Base-by-base conservation (phyloP, 495 filamentous ascomycete species). In the Penicillium waksmanii region DNA sequence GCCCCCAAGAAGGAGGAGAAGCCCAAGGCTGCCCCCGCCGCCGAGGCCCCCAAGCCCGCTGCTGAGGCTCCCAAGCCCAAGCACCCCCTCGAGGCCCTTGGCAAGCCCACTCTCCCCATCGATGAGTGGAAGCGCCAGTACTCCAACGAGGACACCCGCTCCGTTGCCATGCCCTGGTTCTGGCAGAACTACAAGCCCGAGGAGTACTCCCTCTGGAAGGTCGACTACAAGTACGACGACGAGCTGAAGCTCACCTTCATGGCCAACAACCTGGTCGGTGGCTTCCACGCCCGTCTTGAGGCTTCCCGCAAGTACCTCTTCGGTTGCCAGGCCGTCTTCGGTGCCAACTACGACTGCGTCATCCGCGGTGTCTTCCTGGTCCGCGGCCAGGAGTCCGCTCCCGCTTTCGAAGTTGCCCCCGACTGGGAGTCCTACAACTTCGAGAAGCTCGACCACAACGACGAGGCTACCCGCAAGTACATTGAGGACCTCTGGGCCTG, bases 121-220 rank as follows among this genome's bases (percentile, higher is more conserved):
- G 95, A 99, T 70, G 95, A 99, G 72, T 96, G 89, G 91, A 99
- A 99, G 88, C 92, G 93, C 68, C 87, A 90, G 76, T 99, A 97
- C 88, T 98, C 96, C 69, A 99, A 99, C 86, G 82, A 89, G 63
- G 94, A 98, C 48, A 93, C 91, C 57, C 91, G 89, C 46, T 66
- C 80, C 60, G 87, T 80, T 43, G 91, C 93, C 65, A 77, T 98
- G 64, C 93, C 94, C 71, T 99, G 93, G 91, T 98, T 99, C 86
- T 99, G 93, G 93, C 85, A 97, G 82, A 88, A 96, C 71, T 85
- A 84, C 78, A 93, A 93, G 60, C 84, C 93, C 69, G 88, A 91
- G 55, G 96, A 98, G 79, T 98, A 95, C 85, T 96, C 92, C 38
- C 77, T 99, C 67, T 99, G 92, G 92, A 85, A 82, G 71, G 81